Conservation (phyloP, 2,329 filamentous ascomycete species). For the Fusarium floridanum region DNA sequence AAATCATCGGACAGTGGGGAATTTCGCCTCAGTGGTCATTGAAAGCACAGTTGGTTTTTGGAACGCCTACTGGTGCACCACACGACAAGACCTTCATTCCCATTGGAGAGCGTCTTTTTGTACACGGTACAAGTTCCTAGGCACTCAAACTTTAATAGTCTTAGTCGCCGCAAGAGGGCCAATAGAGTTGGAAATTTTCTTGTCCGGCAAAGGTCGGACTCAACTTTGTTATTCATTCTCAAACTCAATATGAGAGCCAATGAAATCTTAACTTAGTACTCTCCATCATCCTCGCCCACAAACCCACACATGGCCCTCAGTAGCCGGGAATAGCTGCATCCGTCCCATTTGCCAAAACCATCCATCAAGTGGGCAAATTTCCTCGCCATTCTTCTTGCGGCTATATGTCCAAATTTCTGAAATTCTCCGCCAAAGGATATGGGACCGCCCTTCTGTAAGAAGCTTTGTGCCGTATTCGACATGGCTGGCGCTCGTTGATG, state of each 20-base stretch:
- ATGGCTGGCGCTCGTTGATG: neutral
- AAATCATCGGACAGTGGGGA: constrained; percentile 17
- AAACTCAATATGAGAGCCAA: neutral
- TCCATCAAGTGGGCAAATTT: constrained; percentile 27
- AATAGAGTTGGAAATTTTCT: neutral
- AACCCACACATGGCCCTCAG: constrained; percentile 13
- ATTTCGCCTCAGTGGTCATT: constrained; percentile 26
- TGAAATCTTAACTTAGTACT: neutral
- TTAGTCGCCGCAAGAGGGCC: neutral
- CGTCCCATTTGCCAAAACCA: constrained; percentile 17
- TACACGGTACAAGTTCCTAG: neutral
- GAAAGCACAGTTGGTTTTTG: constrained; percentile 30
- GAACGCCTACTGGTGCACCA: neutral
- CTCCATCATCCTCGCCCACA: neutral
- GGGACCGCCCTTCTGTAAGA: neutral
- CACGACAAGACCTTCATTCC: constrained; percentile 11
- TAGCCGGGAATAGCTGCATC: constrained; percentile 19
- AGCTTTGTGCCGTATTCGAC: neutral
- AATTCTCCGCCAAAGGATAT: constrained; percentile 13
- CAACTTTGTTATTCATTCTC: neutral
- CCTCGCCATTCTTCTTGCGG: constrained; percentile 17
- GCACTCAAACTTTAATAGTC: neutral
- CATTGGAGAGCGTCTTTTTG: constrained; percentile 6
- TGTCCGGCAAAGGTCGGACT: neutral
- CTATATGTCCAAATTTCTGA: neutral